These are phyloP conservation scores for Kingdonia uniflora DNA, from an alignment of 164 flowering plant species.

Conservation along the genomic window DNA sequence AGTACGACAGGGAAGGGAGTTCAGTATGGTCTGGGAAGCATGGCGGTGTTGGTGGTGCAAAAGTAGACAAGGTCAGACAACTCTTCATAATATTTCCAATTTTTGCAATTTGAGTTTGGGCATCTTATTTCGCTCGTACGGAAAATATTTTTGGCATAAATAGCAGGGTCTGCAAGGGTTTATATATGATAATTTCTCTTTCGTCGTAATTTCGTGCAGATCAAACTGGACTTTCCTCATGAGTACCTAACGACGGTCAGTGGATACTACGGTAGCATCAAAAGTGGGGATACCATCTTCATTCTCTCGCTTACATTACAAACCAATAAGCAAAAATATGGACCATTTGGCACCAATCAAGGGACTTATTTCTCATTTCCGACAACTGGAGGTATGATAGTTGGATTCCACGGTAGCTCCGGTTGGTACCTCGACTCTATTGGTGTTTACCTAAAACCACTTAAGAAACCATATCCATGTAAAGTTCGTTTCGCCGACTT, in stretches of 20 bases:
- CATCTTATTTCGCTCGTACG: neutral
- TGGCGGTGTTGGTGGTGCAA: conserved; percentile 51
- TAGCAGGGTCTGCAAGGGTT: too few species aligned
- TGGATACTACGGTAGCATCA: conserved; percentile 49
- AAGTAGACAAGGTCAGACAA: conserved; percentile 22
- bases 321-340: conserved; percentile 55
- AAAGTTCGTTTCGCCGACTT: conserved; percentile 6
- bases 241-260: conserved; percentile 53
- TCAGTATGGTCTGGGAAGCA: conserved; percentile 53
- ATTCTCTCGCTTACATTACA: conserved; percentile 53
- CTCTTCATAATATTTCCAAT: neutral
- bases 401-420: conserved; percentile 65
- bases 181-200: too few species aligned
- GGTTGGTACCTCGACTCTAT: conserved; percentile 61
- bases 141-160: too few species aligned
- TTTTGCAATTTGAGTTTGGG: neutral
- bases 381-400: conserved; percentile 39
- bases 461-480: conserved; percentile 14
- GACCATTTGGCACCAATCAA: conserved; percentile 60
- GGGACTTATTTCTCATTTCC: conserved; percentile 53
- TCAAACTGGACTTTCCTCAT: conserved; percentile 58
- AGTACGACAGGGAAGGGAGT: conserved; percentile 41
- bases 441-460: conserved; percentile 53
- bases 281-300: conserved; percentile 23
- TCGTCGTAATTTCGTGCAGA: conserved; percentile 33